Conservation (phyloP, 2,329 filamentous ascomycete genomes). For the Cryoendolithus antarcticus region DNA sequence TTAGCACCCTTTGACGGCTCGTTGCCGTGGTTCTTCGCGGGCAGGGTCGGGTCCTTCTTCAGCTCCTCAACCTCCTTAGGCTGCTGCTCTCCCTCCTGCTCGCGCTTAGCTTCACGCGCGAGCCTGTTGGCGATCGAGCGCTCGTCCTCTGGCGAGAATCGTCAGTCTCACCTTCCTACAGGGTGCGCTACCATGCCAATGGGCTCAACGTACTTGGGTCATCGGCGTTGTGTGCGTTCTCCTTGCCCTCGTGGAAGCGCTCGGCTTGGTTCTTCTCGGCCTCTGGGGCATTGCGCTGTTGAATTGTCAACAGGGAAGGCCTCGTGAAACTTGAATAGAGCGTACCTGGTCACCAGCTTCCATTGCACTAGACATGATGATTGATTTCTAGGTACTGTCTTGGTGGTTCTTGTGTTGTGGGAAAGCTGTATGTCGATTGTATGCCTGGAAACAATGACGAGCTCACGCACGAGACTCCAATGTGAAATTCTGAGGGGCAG, state of each 20-base stretch:
- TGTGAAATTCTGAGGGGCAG: too few relatives aligned
- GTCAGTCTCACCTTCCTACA: neutral
- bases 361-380: constrained; percentile 41
- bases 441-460: too few relatives aligned
- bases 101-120: constrained; percentile 46
- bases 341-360: constrained; percentile 59
- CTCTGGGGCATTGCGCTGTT: constrained; percentile 42
- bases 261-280: constrained; percentile 33
- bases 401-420: neutral
- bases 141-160: constrained; percentile 46
- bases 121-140: constrained; percentile 61
- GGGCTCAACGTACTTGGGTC: constrained; percentile 53
- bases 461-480: too few relatives aligned
- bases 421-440: too few relatives aligned
- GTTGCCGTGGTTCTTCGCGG: constrained; percentile 56
- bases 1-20: constrained; percentile 60
- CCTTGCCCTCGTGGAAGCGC: constrained; percentile 60
- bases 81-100: constrained; percentile 27
- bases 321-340: neutral
- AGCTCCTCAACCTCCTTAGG: constrained; percentile 24
- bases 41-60: constrained; percentile 48
- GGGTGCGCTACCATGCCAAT: neutral
- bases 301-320: constrained; percentile 1
- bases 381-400: neutral
- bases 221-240: constrained; percentile 53